Evolutionary conservation across 257 asterid species (phyloP).

Genomic region (Fraxinus pennsylvanica): DNA sequence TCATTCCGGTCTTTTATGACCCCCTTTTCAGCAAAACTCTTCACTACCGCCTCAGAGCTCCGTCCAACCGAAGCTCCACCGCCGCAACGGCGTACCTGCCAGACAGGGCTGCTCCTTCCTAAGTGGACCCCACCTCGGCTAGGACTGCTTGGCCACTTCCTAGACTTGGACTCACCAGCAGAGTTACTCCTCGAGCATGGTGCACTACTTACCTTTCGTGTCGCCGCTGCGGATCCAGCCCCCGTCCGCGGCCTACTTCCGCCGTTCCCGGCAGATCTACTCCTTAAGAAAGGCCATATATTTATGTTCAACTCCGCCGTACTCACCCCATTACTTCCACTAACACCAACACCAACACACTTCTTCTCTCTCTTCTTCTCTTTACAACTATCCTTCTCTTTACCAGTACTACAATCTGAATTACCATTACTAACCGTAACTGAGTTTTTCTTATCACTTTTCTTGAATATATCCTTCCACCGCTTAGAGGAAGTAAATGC

Average conservation of each 20-base stretch:
- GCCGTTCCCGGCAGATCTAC: constrained; percentile 91
- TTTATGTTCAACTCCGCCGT: constrained; percentile 87
- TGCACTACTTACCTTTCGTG: constrained; percentile 88
- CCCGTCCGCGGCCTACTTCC: constrained; percentile 59
- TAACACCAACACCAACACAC: constrained; percentile 29
- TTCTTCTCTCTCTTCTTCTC: constrained; percentile 59
- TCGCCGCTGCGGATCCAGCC: constrained; percentile 37
- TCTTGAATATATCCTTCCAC: constrained; percentile 78
- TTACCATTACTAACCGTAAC: constrained; percentile 7
- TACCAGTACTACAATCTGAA: constrained; percentile 3
- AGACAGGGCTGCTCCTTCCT: constrained; percentile 82
- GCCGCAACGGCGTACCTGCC: constrained; percentile 73
- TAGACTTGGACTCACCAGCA: constrained; percentile 76
- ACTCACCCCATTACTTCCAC: constrained; percentile 23
- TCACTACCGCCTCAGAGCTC: constrained; percentile 29
- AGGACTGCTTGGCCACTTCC: constrained; percentile 80
- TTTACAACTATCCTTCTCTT: constrained; percentile 27
- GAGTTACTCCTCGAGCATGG: constrained; percentile 99
- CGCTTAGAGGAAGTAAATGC: constrained; percentile 66
- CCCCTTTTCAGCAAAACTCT: constrained; percentile 34
- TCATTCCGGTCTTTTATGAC: constrained; percentile 37
- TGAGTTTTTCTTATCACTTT: constrained; percentile 34
- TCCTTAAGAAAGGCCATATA: constrained; percentile 89
- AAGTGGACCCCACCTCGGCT: constrained; percentile 70
- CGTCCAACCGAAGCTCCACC: constrained; percentile 24